Evolutionary conservation across 2,329 filamentous ascomycete genomes (phyloP), one percentile per base, ranked within the genome.

Genomic region (Trichoderma atroviride): DNA sequence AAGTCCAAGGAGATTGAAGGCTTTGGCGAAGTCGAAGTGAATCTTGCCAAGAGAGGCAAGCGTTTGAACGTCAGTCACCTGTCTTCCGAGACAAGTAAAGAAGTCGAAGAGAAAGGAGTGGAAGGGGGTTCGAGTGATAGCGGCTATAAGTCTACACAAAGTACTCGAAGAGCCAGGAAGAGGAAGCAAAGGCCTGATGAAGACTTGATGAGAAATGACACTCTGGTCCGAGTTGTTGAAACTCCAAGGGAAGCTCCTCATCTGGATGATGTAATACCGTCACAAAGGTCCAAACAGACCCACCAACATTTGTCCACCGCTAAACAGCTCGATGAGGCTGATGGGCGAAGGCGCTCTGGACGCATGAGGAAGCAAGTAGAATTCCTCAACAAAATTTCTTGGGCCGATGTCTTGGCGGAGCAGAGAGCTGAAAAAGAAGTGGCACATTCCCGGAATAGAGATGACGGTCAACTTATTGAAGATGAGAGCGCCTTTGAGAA

Each of bases 321-420:
- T 35, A 29, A 71, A 71, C 74, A 63, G 40, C 55, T 62, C 13
- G 67, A 58, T 58, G 70, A 71, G n/a, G 7, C 31, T 31, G 57
- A 33, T 27, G 65, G 65, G 1, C 71, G 72, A 27, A 73, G 76
- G 62, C 73, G 74, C 16, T 77, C 76, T 50, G 74, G 74, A 6
- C 74, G 77, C 40, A 73, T 70, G 16, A 74, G 75, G 33, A 79
- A 75, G 55, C 74, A 76, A 67, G 73, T 71, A 19, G 75, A 77
- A 47, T 78, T 77, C 47, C 71, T 75, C 69, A 76, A 75, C 43
- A 78, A 76, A 58, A 71, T 78, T 14, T 74, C 76, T 7, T 78
- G 77, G 78, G 53, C 70, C 4, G 72, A 77, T 14, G 75, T 70
- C 33, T 68, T 70, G 29, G 61, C 72, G 59, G 59, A 70, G 31